Evolutionary conservation across 148 eudicot genomes (phyloP).

Genomic region (Silene latifolia): DNA sequence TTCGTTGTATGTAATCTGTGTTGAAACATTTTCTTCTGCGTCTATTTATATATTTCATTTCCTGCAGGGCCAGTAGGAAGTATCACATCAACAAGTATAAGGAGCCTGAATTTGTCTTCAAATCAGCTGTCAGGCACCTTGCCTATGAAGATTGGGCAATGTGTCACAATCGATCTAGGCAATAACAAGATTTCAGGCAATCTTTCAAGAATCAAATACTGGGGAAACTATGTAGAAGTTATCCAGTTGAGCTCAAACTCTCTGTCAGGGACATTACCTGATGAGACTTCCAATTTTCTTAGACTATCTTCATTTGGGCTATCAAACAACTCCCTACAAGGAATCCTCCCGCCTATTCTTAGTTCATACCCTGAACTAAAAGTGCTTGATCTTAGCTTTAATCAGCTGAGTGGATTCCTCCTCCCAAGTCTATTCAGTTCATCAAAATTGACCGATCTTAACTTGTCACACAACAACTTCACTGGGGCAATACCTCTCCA

Average conservation of each 20-base stretch:
- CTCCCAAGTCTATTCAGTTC: conserved; percentile 42
- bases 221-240: conserved; percentile 61
- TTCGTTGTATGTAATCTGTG: neutral
- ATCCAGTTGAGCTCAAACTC: conserved; percentile 53
- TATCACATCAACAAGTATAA: conserved; percentile 49
- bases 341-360: conserved; percentile 39
- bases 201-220: conserved; percentile 42
- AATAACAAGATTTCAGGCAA: conserved; percentile 57
- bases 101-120: conserved; percentile 53
- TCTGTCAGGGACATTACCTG: conserved; percentile 47
- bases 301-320: conserved; percentile 48
- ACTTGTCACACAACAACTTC: conserved; percentile 56
- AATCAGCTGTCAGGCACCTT: conserved; percentile 64
- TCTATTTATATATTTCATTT: conserved; percentile 12
- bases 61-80: conserved; percentile 57
- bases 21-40: neutral
- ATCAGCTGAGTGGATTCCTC: conserved; percentile 42
- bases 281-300: conserved; percentile 53
- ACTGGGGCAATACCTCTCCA: conserved; percentile 37
- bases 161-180: conserved; percentile 56
- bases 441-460: conserved; percentile 33
- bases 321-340: conserved; percentile 59
- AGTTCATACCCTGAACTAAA: conserved; percentile 49
- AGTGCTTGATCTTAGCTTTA: conserved; percentile 52
- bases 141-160: conserved; percentile 48